Percentiles rank a stretch among this genome's conserved stretches.
phyloP scores from a whole-genome alignment of 1,284 basidiomycete species.

The Ustilago trichophora region DNA sequence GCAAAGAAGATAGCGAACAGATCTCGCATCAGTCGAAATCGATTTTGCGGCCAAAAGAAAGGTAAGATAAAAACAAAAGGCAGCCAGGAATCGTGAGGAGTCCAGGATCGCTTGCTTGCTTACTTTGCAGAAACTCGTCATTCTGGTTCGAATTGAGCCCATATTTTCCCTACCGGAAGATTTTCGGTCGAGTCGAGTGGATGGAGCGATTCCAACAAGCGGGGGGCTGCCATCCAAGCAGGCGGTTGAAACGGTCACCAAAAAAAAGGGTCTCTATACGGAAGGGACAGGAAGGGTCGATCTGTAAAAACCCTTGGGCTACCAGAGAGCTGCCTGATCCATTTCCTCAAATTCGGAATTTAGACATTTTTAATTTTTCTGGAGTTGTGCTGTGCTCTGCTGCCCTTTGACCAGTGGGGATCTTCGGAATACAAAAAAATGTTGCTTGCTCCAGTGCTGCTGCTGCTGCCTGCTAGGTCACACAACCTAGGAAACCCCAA shows the following conservation, averaged over 20 bases:
- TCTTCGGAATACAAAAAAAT: too few relatives aligned
- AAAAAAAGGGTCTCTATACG: background rate
- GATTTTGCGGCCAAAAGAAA: too few relatives aligned
- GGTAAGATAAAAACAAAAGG: too few relatives aligned
- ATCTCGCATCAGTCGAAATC: constrained; percentile 2
- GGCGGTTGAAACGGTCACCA: background rate
- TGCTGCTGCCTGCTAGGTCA: background rate
- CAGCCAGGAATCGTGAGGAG: background rate
- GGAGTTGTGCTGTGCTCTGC: too few relatives aligned
- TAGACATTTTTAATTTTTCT: too few relatives aligned
- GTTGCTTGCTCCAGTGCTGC: too few relatives aligned
- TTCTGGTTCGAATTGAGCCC: constrained; percentile 2
- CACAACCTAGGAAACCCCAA: background rate
- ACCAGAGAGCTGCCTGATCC: too few relatives aligned
- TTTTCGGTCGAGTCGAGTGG: constrained; percentile 13
- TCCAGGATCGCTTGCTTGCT: background rate
- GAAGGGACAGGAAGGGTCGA: background rate
- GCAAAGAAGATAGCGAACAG: background rate
- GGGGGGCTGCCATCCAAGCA: background rate
- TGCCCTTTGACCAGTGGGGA: too few relatives aligned
- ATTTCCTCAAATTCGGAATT: background rate
- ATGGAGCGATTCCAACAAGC: too few relatives aligned
- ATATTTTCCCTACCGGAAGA: constrained; percentile 9
- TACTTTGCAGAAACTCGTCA: constrained; percentile 13
- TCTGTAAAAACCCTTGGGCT: background rate